A percentile compares a stretch with the other conserved stretches of the same genome.
Conservation (phyloP, 805 yeast species). For the Kurtzmaniella fragi region DNA sequence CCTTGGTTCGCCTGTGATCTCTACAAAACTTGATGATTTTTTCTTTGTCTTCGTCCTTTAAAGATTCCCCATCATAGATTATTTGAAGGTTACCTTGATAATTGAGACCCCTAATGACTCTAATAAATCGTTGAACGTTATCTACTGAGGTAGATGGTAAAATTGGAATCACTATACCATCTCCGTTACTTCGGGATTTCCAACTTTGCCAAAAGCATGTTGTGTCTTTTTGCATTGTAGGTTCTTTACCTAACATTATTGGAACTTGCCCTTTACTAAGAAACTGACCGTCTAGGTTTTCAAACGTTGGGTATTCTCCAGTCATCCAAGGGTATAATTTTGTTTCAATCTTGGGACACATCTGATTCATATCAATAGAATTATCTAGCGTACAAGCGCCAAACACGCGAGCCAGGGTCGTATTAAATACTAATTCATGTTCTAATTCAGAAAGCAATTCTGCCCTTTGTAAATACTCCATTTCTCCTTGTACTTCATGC, state of each 20-base stretch:
- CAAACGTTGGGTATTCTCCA: conserved; percentile 16
- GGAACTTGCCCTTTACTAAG: conserved; percentile 9
- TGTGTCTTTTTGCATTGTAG: neutral
- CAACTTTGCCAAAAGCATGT: conserved; percentile 12
- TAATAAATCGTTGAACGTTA: no score
- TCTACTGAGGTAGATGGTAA: no score
- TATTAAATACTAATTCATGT: conserved; percentile 11
- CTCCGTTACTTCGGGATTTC: conserved; percentile 13
- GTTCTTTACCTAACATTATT: neutral
- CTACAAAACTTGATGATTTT: neutral
- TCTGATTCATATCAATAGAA: neutral
- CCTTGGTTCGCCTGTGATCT: no score
- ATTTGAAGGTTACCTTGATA: no score
- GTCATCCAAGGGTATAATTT: conserved; percentile 28
- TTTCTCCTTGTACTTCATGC: conserved; percentile 9
- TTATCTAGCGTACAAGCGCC: conserved; percentile 20
- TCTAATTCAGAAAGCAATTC: conserved; percentile 12
- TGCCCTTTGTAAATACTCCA: conserved; percentile 6
- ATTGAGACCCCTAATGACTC: no score
- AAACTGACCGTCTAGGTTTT: conserved; percentile 11
- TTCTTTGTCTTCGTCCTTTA: no score
- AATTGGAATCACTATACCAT: conserved; percentile 30
- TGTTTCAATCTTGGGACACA: conserved; percentile 10
- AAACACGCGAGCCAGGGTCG: conserved; percentile 19
- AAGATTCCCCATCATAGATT: no score